Percentiles rank a stretch among this genome's conserved stretches.
Conservation (phyloP, 2,329 filamentous ascomycete species). For the Shiraia sp. region DNA sequence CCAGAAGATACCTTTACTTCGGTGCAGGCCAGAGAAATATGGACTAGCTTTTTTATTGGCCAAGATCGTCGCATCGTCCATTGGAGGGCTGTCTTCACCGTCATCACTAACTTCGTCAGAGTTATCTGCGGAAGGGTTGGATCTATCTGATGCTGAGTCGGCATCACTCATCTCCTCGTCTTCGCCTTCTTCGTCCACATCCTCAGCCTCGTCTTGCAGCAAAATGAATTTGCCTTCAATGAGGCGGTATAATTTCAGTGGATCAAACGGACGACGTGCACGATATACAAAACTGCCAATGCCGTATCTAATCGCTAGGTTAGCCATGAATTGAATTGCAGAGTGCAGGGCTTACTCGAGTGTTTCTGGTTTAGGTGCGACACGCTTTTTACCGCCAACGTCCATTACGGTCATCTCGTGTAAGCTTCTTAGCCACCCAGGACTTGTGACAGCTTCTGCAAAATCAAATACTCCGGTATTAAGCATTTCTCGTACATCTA, state of each 20-base stretch:
- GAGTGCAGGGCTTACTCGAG: slow-evolving; percentile 56
- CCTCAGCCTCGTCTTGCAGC: slow-evolving; percentile 44
- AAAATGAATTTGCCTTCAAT: slow-evolving; percentile 51
- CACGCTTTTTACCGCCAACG: slow-evolving; percentile 56
- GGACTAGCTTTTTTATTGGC: slow-evolving; percentile 60
- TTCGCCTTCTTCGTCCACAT: slow-evolving; percentile 35
- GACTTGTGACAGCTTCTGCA: slow-evolving; percentile 64
- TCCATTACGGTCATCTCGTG: slow-evolving; percentile 68
- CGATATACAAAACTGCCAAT: slow-evolving; percentile 73
- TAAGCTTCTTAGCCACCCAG: slow-evolving; percentile 72
- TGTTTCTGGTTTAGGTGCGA: slow-evolving; percentile 71
- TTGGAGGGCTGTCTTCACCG: slow-evolving; percentile 37
- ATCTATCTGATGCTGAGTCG: slow-evolving; percentile 20
- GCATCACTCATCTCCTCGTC: slow-evolving; percentile 12
- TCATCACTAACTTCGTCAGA: slow-evolving; percentile 31
- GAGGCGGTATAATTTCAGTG: slow-evolving; percentile 46
- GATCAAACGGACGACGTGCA: slow-evolving; percentile 53
- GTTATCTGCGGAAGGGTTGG: slow-evolving; percentile 16
- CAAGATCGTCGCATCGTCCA: slow-evolving; percentile 50
- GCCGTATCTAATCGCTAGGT: slow-evolving; percentile 55
- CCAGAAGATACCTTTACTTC: slow-evolving; percentile 66
- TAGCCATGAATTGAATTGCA: not conserved
- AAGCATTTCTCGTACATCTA: slow-evolving; percentile 66
- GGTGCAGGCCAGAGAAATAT: slow-evolving; percentile 60
- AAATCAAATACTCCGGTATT: slow-evolving; percentile 69